Conservation (phyloP, 441 rosid genomes). For the Hura crepitans region DNA sequence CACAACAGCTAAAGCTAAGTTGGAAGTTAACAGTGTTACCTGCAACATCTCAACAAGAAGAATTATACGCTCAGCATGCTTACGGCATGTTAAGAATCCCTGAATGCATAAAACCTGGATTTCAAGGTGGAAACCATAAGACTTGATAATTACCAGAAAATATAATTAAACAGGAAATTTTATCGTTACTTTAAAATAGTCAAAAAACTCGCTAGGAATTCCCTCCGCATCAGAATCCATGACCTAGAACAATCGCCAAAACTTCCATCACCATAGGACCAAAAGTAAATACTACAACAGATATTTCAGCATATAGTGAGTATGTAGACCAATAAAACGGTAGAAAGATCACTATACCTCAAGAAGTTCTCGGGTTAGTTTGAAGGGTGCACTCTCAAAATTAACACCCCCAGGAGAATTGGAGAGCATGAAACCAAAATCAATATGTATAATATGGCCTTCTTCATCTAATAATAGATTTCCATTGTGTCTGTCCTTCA, state of each 20-base stretch:
- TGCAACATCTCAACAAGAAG: conserved; percentile 98
- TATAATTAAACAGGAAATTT: conserved; percentile 13
- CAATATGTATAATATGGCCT: conserved; percentile 97
- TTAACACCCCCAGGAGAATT: conserved; percentile 98
- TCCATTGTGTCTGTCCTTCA: conserved; percentile 98
- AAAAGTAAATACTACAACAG: conserved; percentile 9
- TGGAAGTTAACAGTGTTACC: conserved; percentile 38
- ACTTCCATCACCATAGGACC: conserved; percentile 8
- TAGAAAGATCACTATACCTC: conserved; percentile 44
- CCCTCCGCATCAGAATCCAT: conserved; percentile 99
- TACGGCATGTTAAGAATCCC: conserved; percentile 94
- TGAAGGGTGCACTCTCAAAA: conserved; percentile 96
- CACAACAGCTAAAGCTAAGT: neutral
- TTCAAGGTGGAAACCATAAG: conserved; percentile 17
- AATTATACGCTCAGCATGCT: conserved; percentile 93
- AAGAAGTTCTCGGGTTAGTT: conserved; percentile 93
- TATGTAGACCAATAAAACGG: conserved; percentile 1
- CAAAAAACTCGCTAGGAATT: conserved; percentile 94
- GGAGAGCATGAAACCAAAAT: conserved; percentile 98
- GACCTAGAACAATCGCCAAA: conserved; percentile 45
- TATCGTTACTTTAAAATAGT: conserved; percentile 74
- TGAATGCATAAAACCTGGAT: conserved; percentile 90
- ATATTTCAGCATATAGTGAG: conserved; percentile 18
- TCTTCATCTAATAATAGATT: conserved; percentile 93
- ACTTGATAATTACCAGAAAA: neutral